A percentile compares a stretch with the other conserved stretches of the same genome.
Evolutionary conservation across 2,329 filamentous ascomycete species (phyloP).

Genomic region (Apiospora aurea): DNA sequence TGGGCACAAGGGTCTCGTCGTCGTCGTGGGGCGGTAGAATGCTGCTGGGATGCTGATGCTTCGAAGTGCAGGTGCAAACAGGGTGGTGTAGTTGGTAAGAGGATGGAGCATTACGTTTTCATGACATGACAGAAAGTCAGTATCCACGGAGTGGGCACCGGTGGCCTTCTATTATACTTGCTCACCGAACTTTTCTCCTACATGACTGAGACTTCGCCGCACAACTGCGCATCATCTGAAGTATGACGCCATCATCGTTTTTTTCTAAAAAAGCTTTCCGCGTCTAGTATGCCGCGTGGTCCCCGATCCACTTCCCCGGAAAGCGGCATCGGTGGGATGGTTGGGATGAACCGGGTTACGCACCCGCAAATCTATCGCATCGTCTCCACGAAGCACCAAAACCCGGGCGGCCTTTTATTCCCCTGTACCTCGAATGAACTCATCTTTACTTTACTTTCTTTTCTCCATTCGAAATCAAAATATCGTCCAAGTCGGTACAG

Average conservation of each 20-base stretch:
- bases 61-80: background rate
- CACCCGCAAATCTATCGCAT: background rate
- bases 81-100: background rate
- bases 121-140: background rate
- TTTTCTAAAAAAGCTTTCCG: background rate
- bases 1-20: background rate
- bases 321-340: constrained; percentile 4
- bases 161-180: constrained; percentile 9
- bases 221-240: background rate
- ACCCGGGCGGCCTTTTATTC: background rate
- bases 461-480: background rate
- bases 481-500: background rate
- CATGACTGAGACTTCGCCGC: background rate
- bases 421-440: background rate
- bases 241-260: background rate
- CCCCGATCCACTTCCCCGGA: constrained; percentile 17
- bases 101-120: constrained; percentile 12
- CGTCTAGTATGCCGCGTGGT: background rate
- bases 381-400: background rate
- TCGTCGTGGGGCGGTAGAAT: background rate
- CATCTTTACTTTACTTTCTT: background rate
- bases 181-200: background rate
- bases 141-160: background rate
- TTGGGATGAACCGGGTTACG: constrained; percentile 11
- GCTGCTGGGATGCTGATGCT: background rate